Conservation (phyloP, 805 yeast species). For the Lipomyces yamadae region DNA sequence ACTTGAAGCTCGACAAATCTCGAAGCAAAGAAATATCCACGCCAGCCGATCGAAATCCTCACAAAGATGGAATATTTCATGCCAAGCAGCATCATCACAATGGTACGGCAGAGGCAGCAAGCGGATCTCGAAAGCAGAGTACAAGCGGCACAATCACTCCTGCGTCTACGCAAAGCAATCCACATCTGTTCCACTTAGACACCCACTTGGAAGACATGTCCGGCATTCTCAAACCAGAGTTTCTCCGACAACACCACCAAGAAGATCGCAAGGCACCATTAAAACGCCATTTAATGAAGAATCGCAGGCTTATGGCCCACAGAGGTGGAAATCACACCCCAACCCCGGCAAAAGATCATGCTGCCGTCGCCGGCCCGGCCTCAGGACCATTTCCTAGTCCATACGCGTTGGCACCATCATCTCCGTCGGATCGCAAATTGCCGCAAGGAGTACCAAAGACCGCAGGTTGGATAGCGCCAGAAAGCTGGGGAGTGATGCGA, state of each 20-base stretch:
- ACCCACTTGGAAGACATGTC: conserved; percentile 57
- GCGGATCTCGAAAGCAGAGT: background rate
- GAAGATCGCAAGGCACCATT: background rate
- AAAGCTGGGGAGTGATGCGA: conserved; percentile 61
- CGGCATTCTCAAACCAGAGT: conserved; percentile 51
- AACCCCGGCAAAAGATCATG: conserved; percentile 35
- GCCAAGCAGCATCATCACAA: too few species aligned
- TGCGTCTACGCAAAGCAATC: conserved; percentile 1
- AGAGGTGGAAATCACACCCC: background rate
- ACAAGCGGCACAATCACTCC: background rate
- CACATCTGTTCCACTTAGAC: conserved; percentile 46
- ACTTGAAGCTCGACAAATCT: background rate
- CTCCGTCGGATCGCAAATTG: conserved; percentile 5
- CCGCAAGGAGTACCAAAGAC: conserved; percentile 16
- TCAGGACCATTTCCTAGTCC: conserved; percentile 5
- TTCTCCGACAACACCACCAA: conserved; percentile 9
- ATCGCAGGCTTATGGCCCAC: conserved; percentile 41
- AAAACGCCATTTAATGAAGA: conserved; percentile 40
- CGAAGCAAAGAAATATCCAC: background rate
- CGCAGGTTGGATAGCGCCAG: conserved; percentile 59
- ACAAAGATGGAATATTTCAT: conserved; percentile 1
- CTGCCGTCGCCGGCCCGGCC: conserved; percentile 23
- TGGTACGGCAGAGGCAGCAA: background rate
- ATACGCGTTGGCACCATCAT: conserved; percentile 6
- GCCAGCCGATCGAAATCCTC: background rate